Percentiles rank a stretch among this genome's conserved stretches.
Conservation (phyloP, 768 basidiomycete species). For the Amyloporia xantha region DNA sequence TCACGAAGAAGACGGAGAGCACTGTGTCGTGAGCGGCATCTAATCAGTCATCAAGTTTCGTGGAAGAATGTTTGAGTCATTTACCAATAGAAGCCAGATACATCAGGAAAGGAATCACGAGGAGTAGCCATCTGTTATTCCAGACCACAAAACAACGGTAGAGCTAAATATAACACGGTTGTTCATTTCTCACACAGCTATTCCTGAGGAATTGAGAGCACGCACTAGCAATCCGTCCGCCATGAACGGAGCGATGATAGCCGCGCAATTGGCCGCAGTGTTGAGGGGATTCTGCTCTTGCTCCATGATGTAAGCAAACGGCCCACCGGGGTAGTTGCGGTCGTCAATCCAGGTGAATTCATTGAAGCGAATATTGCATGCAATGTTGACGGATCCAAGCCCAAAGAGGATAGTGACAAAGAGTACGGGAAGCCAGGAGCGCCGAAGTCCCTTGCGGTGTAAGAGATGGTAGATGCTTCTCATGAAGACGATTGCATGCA, state of each 20-base stretch:
- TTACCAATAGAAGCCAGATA: constrained; percentile 12
- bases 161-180: constrained; percentile 10
- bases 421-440: background rate
- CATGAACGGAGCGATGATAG: constrained; percentile 6
- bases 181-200: background rate
- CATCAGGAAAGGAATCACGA: constrained; percentile 13
- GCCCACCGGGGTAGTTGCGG: constrained; percentile 2
- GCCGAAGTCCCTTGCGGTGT: background rate
- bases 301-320: background rate
- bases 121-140: constrained; percentile 6
- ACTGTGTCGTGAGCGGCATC: too few relatives aligned
- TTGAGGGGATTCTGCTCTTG: background rate
- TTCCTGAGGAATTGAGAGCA: too few relatives aligned
- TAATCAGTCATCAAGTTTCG: background rate
- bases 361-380: background rate
- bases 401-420: background rate
- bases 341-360: constrained; percentile 2
- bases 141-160: constrained; percentile 20
- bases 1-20: constrained; percentile 12
- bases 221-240: constrained; percentile 16
- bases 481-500: background rate
- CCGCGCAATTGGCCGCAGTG: background rate
- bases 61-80: background rate
- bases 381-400: constrained; percentile 2
- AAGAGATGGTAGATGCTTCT: background rate